Evolutionary conservation across 2,329 filamentous ascomycete species (phyloP), one percentile per base, ranked within the genome.

Genomic region (Fusarium phyllophilum): DNA sequence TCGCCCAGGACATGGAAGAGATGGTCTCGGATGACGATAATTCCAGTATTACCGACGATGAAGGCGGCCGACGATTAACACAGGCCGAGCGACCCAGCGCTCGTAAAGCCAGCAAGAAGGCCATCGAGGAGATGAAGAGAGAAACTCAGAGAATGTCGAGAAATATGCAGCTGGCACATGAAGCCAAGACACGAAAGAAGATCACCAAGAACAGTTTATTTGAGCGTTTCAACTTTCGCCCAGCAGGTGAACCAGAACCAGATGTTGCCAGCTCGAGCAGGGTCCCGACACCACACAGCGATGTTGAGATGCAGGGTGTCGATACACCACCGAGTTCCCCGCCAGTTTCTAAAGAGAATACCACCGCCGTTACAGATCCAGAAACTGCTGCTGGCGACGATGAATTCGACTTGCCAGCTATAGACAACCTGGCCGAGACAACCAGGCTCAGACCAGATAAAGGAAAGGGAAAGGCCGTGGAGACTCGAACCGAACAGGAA

Each of bases 41-140:
- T n/a, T 86, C 85, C n/a, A 85, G 87, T 66, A 86, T 89, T 56
- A 87, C 86, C 6, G 90, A 92, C 66, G 90, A 90, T 39, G 90
- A 90, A 33, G 89, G 85, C 45, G 91, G 88, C n/a, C 86, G 86
- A 48, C 89, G 86, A 70, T 84, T 96, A 49, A 93, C 92, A 1
- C 93, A 95, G 78, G 85, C 89, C 44, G 86, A 88, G 33, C 90
- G 92, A 8, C 92, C 94, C 10, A 88, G 69, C 38, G 66, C 89
- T 15, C 90, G 96, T 18, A 97, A 96, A 80, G 95, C 96, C 1
- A 96, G 95, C 85, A 98, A 96, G 84, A 98, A 95, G 83, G 96
- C 96, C 1, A 81, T 98, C 46, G 94, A 98, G 80, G 96, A 98
- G 76, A 98, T 99, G 92, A 93, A 93, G 77, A 90, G 94, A 66